Conservation (phyloP, 2,329 filamentous ascomycete genomes). For the Juglanconis sp. region DNA sequence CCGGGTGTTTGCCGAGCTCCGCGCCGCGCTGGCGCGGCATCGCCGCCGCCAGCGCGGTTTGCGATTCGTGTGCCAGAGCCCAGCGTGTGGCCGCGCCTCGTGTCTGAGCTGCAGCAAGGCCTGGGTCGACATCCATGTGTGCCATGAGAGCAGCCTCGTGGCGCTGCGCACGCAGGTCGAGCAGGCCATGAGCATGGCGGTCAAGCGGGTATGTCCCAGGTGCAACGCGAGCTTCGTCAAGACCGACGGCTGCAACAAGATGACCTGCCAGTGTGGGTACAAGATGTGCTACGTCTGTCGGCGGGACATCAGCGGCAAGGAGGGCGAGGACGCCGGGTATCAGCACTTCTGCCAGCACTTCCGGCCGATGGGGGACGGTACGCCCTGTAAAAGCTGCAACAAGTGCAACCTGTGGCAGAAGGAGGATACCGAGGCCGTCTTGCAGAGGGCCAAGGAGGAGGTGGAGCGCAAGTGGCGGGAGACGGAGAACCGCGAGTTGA, state of each 20-base stretch:
- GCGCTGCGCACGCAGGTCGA: constrained; percentile 87
- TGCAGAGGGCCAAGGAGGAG: constrained; percentile 65
- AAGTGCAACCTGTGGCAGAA: constrained; percentile 77
- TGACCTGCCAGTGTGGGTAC: constrained; percentile 93
- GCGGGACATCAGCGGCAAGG: constrained; percentile 58
- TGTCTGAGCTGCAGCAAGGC: constrained; percentile 79
- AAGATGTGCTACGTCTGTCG: constrained; percentile 98
- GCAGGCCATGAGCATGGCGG: constrained; percentile 85
- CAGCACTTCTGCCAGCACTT: constrained; percentile 97
- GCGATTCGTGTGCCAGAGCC: constrained; percentile 73
- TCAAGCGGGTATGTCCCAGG: constrained; percentile 90
- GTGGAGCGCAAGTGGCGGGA: constrained; percentile 70
- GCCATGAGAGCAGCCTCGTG: constrained; percentile 78
- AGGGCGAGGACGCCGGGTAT: constrained; percentile 65
- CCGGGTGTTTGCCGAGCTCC: constrained; percentile 45
- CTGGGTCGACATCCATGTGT: constrained; percentile 87
- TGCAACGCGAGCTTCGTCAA: constrained; percentile 94
- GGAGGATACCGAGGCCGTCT: constrained; percentile 67
- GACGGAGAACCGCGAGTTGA: constrained; percentile 58
- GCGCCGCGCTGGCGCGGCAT: constrained; percentile 62
- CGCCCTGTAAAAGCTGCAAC: constrained; percentile 73
- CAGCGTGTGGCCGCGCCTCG: constrained; percentile 65
- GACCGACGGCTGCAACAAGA: constrained; percentile 90
- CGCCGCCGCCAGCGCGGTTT: constrained; percentile 69
- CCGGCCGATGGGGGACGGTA: constrained; percentile 70